Evolutionary conservation across 306 rosid genomes (phyloP).

Genomic region (Sicyos edulis): DNA sequence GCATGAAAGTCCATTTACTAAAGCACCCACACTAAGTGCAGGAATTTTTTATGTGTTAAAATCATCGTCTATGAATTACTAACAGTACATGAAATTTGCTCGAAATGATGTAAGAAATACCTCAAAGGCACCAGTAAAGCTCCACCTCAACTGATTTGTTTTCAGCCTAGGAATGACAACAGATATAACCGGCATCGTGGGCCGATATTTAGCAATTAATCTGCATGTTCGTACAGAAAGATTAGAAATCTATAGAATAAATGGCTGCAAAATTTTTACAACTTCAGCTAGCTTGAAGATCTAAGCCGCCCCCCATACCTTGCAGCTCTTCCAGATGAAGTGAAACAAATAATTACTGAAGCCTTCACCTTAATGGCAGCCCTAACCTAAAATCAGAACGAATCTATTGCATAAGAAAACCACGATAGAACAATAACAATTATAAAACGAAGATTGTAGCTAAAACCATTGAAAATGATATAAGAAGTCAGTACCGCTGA

Average conservation of each 20-base stretch:
- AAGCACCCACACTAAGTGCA: not conserved
- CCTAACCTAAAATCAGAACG: slow-evolving; percentile 49
- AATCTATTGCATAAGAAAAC: not conserved
- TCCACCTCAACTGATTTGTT: slow-evolving; percentile 45
- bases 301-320: slow-evolving; percentile 39
- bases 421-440: not conserved
- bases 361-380: slow-evolving; percentile 99
- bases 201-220: slow-evolving; percentile 49
- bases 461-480: not conserved
- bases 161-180: slow-evolving; percentile 40
- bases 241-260: not conserved
- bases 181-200: slow-evolving; percentile 48
- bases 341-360: slow-evolving; percentile 83
- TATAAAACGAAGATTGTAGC: not conserved
- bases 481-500: slow-evolving; percentile 40
- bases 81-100: not conserved
- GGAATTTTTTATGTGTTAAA: not conserved
- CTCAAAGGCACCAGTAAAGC: slow-evolving; percentile 97
- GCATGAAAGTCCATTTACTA: not conserved
- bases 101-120: slow-evolving; percentile 26
- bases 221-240: slow-evolving; percentile 28
- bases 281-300: not conserved
- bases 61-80: not conserved
- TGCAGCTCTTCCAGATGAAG: slow-evolving; percentile 98
- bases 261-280: not conserved